These are phyloP conservation scores for Talaromyces borbonicus DNA, from an alignment of 495 filamentous ascomycete species.

Conservation along the genomic window DNA sequence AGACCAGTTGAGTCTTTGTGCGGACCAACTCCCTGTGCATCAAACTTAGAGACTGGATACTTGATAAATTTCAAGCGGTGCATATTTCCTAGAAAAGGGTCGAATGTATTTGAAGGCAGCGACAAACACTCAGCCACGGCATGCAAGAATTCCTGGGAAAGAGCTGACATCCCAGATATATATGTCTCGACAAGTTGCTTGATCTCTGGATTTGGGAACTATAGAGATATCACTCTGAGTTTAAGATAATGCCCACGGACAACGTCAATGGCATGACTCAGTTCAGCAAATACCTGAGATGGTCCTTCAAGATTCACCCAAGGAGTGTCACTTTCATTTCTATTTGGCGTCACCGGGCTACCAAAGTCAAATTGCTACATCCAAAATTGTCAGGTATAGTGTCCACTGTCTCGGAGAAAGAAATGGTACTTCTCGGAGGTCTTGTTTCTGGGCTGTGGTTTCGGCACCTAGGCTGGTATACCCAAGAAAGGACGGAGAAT, in stretches of 20 bases:
- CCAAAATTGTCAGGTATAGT: background rate
- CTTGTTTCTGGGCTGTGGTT: conserved; percentile 33
- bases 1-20: conserved; percentile 92
- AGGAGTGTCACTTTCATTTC: conserved; percentile 60
- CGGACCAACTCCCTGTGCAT: conserved; percentile 64
- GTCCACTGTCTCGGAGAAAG: too few species aligned
- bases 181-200: conserved; percentile 71
- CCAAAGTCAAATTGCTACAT: conserved; percentile 36
- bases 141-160: conserved; percentile 63
- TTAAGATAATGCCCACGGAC: background rate
- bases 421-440: conserved; percentile 28
- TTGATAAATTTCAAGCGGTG: conserved; percentile 84
- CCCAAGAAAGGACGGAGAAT: conserved; percentile 49
- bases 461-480: conserved; percentile 41
- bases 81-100: conserved; percentile 66
- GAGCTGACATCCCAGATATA: conserved; percentile 56
- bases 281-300: conserved; percentile 26
- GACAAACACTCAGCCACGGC: conserved; percentile 83
- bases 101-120: conserved; percentile 60
- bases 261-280: background rate
- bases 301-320: conserved; percentile 46
- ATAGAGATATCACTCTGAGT: conserved; percentile 6
- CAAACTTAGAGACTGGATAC: conserved; percentile 51
- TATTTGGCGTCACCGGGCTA: conserved; percentile 23
- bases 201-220: conserved; percentile 50